Base-by-base conservation (phyloP, 2,329 filamentous ascomycete genomes). In the Zymoseptoria tritici region DNA sequence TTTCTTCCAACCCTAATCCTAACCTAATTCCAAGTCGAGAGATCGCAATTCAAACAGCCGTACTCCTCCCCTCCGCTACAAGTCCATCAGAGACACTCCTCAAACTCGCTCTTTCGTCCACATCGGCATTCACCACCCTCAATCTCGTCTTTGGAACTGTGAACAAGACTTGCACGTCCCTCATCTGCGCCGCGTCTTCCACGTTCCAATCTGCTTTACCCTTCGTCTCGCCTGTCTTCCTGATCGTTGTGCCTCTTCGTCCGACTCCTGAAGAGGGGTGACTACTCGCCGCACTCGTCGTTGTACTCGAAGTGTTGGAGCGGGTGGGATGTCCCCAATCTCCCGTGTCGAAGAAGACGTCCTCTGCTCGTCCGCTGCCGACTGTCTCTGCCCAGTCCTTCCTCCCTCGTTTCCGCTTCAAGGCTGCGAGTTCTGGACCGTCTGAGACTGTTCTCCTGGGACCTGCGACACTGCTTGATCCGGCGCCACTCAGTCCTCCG, bases 111-210 rank as follows among this genome's bases (percentile, higher is more conserved):
- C 71, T 64, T 62, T 77, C 74, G 3, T 46, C 36, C 55, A 79
- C 75, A 68, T 88, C 88, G 55, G 84, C 87, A 72, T 97, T 97
- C 20, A 97, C 93, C n/a, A 97, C 91, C 24, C 93, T 79, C 63
- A 97, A 76, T 67, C 85, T 85, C 74, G 93, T 88, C 73, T 88
- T 91, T 2, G 94, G 93, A 61, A 97, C 91, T 0, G 93, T 97
- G 74, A 96, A 97, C 84, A 96, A 94, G 71, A 82, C 76, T 58
- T 79, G 79, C n/a, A 81, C 78, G 4, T 80, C 77, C 4, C 79
- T 67, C 21, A 75, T 71, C 55, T 75, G 74, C 1, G 76, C 78
- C 4, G 78, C 79, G 11, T 74, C 73, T 64, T 81, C 79, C 1
- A 81, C 77, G 56, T 81, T 78, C 79, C 79, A 81, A 53, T 81